Percentiles rank a stretch among this genome's conserved stretches.
phyloP scores from a whole-genome alignment of 768 basidiomycete genomes.

The Russula griseocarnosa region DNA sequence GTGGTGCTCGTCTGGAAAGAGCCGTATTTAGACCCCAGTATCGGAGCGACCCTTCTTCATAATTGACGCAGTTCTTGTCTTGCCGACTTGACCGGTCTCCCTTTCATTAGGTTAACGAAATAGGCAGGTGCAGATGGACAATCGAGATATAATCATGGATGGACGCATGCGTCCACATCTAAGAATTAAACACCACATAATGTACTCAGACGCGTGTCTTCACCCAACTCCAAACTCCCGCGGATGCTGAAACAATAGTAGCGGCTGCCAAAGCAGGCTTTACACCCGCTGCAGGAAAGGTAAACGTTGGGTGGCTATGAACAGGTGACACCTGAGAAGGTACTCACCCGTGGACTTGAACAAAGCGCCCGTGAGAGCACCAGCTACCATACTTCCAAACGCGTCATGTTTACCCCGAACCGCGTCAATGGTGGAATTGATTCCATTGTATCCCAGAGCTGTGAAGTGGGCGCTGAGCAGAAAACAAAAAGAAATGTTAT shows the following conservation, averaged over 20 bases:
- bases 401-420: conserved; percentile 89
- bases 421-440: conserved; percentile 91
- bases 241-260: conserved; percentile 81
- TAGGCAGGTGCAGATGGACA: conserved; percentile 9
- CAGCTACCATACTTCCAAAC: conserved; percentile 87
- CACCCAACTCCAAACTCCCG: conserved; percentile 92
- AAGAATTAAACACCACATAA: conserved; percentile 44
- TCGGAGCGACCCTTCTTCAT: conserved; percentile 1
- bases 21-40: conserved; percentile 15
- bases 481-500: conserved; percentile 39
- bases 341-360: conserved; percentile 89
- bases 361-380: conserved; percentile 82
- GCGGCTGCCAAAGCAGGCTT: conserved; percentile 86
- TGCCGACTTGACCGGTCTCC: conserved; percentile 21
- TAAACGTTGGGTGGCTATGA: conserved; percentile 31
- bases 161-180: conserved; percentile 30
- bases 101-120: conserved; percentile 20
- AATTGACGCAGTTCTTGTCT: conserved; percentile 11
- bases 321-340: conserved; percentile 35
- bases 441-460: conserved; percentile 95
- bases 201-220: conserved; percentile 77
- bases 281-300: conserved; percentile 71
- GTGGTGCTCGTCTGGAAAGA: conserved; percentile 20
- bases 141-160: conserved; percentile 21
- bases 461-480: conserved; percentile 37